Base-by-base conservation (phyloP, 768 basidiomycete species). In the Pholiota microspora region DNA sequence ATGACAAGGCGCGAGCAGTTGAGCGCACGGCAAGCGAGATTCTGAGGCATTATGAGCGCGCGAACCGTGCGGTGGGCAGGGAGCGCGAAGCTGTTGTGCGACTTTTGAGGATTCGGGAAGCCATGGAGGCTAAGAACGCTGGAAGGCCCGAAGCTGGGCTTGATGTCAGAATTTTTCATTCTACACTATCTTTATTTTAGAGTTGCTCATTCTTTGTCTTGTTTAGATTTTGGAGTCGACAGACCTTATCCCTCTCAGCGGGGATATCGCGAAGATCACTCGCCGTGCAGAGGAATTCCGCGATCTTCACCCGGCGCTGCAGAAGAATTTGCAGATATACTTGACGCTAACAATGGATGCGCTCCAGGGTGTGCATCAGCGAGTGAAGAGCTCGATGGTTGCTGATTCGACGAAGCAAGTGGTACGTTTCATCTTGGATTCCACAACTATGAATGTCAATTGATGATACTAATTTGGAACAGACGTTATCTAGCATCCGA, bases 271-370 rank as follows among this genome's bases (percentile, higher is more conserved):
- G 7, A 87, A 88, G 67, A 93, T 92, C 63, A 93, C 90, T 29
- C 81, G 87, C 35, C 80, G 86, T 40, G 91, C 93, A 13, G 92
- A 96, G 65, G 89, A 94, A 62, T 95, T 98, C 74, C 87, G 87
- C 66, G 85, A 92, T 50, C 71, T 89, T 15, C 88, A 96, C 53
- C 92, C 96, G 61, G 81, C 90, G 2, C 74, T 97, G 63, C 91
- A 94, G 63, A 84, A 89, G 59, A 98, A 96, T 73, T 71, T 98
- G 68, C 92, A 93, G 63, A 82, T 83, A 2, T 90, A 97, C 68
- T 79, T 98, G 46, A 83, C 90, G 29, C 80, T 94, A 34, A 89
- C 92, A 18, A 99, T 98, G 97, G 93, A 94, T 65, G 84, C 88
- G 25, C 82, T 98, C 24, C 88, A 89, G 46, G 84, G 80, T 12